Conservation (phyloP, 176 grass and related monocot species). For the Cymbopogon citratus region DNA sequence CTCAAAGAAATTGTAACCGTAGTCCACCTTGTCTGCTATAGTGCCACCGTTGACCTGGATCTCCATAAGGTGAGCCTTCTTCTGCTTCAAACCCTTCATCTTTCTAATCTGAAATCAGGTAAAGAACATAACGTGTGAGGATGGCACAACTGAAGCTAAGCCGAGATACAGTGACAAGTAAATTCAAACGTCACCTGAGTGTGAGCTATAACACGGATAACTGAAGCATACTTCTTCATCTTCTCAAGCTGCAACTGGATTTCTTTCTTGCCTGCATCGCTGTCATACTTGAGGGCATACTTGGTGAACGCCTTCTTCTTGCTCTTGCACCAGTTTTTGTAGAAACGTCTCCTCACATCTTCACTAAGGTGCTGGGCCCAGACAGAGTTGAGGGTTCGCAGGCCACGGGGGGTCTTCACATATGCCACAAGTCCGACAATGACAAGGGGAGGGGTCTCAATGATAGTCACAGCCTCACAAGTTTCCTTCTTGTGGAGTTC, state of each 20-base stretch:
- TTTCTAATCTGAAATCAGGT: conserved; percentile 67
- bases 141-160: background rate
- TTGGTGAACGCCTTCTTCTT: conserved; percentile 96
- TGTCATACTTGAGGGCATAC: conserved; percentile 83
- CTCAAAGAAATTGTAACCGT: conserved; percentile 80
- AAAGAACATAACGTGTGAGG: background rate
- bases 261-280: conserved; percentile 81
- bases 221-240: conserved; percentile 93
- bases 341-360: conserved; percentile 81
- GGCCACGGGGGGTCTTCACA: conserved; percentile 66
- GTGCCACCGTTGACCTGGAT: conserved; percentile 91
- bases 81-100: conserved; percentile 98
- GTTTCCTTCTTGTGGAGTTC: conserved; percentile 99
- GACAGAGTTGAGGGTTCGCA: conserved; percentile 36
- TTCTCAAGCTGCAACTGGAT: conserved; percentile 78
- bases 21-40: conserved; percentile 88
- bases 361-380: conserved; percentile 98
- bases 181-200: conserved; percentile 53
- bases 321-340: conserved; percentile 99
- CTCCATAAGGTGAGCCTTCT: conserved; percentile 99
- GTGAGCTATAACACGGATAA: conserved; percentile 81
- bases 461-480: conserved; percentile 87
- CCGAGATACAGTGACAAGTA: background rate
- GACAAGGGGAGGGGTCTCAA: conserved; percentile 81
- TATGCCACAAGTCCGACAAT: conserved; percentile 91